Evolutionary conservation across 1,284 basidiomycete species (phyloP).

Genomic region (Ganoderma lucidum): DNA sequence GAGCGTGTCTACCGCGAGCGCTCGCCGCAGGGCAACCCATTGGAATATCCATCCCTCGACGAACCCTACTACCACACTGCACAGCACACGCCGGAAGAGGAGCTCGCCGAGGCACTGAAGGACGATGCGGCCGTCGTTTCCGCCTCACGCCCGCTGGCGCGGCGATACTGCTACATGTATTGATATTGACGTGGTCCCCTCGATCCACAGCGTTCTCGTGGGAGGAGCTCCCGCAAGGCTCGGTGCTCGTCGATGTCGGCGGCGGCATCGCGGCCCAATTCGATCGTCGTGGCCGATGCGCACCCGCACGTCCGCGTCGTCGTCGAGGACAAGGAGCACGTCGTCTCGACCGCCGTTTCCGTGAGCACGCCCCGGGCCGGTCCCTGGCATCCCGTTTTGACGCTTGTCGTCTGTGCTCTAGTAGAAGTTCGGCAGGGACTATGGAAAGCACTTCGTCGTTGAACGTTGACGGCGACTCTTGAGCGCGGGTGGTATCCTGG

Average conservation of each 20-base stretch:
- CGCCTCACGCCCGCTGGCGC: conserved; percentile 46
- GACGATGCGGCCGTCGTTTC: conserved; percentile 59
- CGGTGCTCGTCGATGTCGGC: conserved; percentile 73
- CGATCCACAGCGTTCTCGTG: conserved; percentile 65
- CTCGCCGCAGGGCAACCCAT: not conserved
- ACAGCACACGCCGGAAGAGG: conserved; percentile 16
- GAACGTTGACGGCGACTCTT: no score
- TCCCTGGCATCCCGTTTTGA: no score
- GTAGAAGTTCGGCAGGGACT: no score
- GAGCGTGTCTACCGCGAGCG: conserved; percentile 58
- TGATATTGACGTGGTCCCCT: not conserved
- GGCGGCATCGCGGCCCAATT: conserved; percentile 77
- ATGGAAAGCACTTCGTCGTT: no score
- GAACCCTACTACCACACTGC: conserved; percentile 54
- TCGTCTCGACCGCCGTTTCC: conserved; percentile 60
- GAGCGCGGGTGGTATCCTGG: no score
- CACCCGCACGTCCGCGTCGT: conserved; percentile 63
- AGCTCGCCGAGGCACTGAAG: conserved; percentile 55
- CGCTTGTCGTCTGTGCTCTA: no score
- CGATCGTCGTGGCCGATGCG: conserved; percentile 65
- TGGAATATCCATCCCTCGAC: conserved; percentile 70
- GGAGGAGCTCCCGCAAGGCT: conserved; percentile 56
- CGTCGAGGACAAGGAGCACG: conserved; percentile 71
- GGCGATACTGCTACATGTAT: not conserved
- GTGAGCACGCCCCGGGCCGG: not conserved